Evolutionary conservation across 2,329 filamentous ascomycete species (phyloP).

Genomic region (Clonostachys byssicola): DNA sequence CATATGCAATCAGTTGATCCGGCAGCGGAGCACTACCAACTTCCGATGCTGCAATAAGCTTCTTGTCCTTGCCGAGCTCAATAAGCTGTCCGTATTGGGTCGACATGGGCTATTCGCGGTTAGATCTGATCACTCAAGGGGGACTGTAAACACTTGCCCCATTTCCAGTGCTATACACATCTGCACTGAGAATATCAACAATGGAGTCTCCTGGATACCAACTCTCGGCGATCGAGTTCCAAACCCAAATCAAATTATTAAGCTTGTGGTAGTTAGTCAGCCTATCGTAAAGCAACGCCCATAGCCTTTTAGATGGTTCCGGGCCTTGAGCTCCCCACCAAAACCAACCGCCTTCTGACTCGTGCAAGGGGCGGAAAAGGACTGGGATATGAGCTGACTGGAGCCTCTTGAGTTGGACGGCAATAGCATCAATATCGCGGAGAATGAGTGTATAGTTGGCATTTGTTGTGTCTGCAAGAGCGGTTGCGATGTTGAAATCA

Average conservation of each 20-base stretch:
- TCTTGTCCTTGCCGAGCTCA: constrained; percentile 35
- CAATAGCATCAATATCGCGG: constrained; percentile 42
- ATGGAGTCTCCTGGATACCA: constrained; percentile 43
- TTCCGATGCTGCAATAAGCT: constrained; percentile 41
- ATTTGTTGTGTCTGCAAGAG: constrained; percentile 31
- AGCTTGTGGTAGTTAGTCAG: constrained; percentile 35
- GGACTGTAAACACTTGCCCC: constrained; percentile 21
- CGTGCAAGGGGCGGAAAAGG: constrained; percentile 42
- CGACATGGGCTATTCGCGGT: constrained; percentile 24
- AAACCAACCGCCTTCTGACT: constrained; percentile 46
- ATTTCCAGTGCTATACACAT: constrained; percentile 38
- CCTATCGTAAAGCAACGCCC: constrained; percentile 33
- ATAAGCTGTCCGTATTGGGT: constrained; percentile 37
- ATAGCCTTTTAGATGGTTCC: constrained; percentile 38
- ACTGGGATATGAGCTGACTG: constrained; percentile 36
- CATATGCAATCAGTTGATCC: constrained; percentile 30
- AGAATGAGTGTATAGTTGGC: constrained; percentile 42
- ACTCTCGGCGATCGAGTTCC: constrained; percentile 36
- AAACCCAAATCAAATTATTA: constrained; percentile 46
- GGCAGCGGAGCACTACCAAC: constrained; percentile 40
- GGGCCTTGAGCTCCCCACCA: constrained; percentile 47
- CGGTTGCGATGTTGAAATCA: constrained; percentile 37
- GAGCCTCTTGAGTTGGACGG: constrained; percentile 36
- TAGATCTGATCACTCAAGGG: no score
- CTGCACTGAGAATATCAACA: constrained; percentile 40